phyloP scores from a whole-genome alignment of 352 stramenopile species.

The Aphanomyces stellatus region DNA sequence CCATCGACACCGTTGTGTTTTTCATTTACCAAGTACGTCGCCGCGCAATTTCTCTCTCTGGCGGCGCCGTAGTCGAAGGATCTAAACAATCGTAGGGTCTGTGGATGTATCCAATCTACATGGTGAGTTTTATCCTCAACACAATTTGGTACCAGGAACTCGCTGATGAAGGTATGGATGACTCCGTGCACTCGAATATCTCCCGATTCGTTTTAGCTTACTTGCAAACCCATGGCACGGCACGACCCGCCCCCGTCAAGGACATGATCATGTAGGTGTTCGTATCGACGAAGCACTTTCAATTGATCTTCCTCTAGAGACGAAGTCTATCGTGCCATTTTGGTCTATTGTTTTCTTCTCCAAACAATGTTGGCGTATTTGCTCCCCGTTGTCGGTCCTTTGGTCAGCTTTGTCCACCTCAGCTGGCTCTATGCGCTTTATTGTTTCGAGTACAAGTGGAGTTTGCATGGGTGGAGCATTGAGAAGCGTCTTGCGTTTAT shows the following conservation, averaged over 20 bases:
- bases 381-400: slow-evolving; percentile 61
- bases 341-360: slow-evolving; percentile 78
- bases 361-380: slow-evolving; percentile 80
- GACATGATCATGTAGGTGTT: slow-evolving; percentile 77
- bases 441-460: slow-evolving; percentile 89
- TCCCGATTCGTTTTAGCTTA: slow-evolving; percentile 9
- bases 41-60: no score
- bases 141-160: slow-evolving; percentile 90
- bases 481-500: slow-evolving; percentile 66
- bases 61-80: no score
- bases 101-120: slow-evolving; percentile 89
- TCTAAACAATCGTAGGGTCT: no score
- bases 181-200: not conserved
- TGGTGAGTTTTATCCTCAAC: slow-evolving; percentile 87
- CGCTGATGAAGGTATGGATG: slow-evolving; percentile 63
- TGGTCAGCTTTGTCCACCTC: slow-evolving; percentile 73
- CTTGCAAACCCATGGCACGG: slow-evolving; percentile 29
- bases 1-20: slow-evolving; percentile 77
- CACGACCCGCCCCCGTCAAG: slow-evolving; percentile 55
- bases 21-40: slow-evolving; percentile 74
- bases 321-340: slow-evolving; percentile 78
- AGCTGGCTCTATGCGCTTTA: slow-evolving; percentile 87
- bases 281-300: not conserved
- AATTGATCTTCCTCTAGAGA: slow-evolving; percentile 29
- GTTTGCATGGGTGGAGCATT: slow-evolving; percentile 74